Conservation (phyloP, 768 basidiomycete genomes). For the Tricholoma terreum region DNA sequence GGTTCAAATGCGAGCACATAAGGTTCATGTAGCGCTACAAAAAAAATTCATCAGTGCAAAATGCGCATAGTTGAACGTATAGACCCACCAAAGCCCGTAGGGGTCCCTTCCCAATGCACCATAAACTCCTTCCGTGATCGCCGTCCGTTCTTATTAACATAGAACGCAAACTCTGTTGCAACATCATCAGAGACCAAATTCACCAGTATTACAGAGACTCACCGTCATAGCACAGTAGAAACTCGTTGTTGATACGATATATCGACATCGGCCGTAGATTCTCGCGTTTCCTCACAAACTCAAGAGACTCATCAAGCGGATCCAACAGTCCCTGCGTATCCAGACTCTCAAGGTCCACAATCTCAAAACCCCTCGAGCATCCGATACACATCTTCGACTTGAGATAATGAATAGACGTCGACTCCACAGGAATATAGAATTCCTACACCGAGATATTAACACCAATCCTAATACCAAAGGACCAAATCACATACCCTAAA, state of each 20-base stretch:
- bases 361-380: slow-evolving; percentile 96
- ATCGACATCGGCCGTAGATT: slow-evolving; percentile 93
- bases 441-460: slow-evolving; percentile 50
- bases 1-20: slow-evolving; percentile 97
- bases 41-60: neutral
- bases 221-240: slow-evolving; percentile 98
- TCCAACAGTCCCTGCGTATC: slow-evolving; percentile 96
- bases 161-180: slow-evolving; percentile 90
- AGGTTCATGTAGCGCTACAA: slow-evolving; percentile 87
- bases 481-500: slow-evolving; percentile 64
- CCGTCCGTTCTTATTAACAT: slow-evolving; percentile 96
- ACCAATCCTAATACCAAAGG: neutral
- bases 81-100: slow-evolving; percentile 89
- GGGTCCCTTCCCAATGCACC: slow-evolving; percentile 95
- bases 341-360: slow-evolving; percentile 94
- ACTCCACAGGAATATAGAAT: slow-evolving; percentile 98
- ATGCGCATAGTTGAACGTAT: neutral
- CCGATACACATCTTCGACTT: slow-evolving; percentile 98
- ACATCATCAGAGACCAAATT: slow-evolving; percentile 9
- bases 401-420: slow-evolving; percentile 93
- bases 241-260: slow-evolving; percentile 95
- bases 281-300: slow-evolving; percentile 90
- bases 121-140: slow-evolving; percentile 89
- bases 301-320: slow-evolving; percentile 85
- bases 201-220: slow-evolving; percentile 21